Evolutionary conservation across 2,329 filamentous ascomycete species (phyloP).

Genomic region (Fusarium tanahbumbuense): DNA sequence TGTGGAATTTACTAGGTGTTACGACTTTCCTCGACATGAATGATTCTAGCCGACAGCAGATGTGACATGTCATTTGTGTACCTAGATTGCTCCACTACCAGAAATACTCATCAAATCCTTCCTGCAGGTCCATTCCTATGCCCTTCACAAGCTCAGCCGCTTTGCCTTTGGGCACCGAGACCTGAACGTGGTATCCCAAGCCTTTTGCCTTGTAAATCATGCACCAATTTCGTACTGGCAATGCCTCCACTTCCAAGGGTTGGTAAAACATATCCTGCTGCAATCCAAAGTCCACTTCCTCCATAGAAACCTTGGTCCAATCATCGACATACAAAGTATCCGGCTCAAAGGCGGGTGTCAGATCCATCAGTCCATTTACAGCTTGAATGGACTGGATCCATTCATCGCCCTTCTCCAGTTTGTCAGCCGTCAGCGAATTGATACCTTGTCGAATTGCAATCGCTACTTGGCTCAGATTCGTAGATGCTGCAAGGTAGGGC

Average conservation of each 20-base stretch:
- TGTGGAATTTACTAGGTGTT: not conserved
- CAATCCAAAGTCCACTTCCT: not conserved
- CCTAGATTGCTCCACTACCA: not conserved
- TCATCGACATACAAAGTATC: constrained; percentile 1
- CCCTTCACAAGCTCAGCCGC: not conserved
- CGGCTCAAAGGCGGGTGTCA: not conserved
- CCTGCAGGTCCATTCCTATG: not conserved
- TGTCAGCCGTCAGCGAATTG: not conserved
- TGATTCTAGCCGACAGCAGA: not conserved
- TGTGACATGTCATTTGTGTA: not conserved
- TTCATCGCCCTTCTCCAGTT: not conserved
- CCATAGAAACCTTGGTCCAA: not conserved
- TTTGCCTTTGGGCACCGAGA: not conserved
- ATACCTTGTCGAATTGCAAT: not conserved
- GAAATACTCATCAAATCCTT: not conserved
- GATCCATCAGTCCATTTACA: not conserved
- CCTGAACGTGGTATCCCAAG: not conserved
- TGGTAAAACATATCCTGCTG: not conserved
- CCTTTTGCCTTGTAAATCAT: not conserved
- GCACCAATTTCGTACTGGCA: not conserved
- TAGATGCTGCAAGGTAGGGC: not conserved
- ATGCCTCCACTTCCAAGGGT: not conserved
- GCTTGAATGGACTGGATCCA: not conserved
- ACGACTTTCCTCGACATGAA: not conserved
- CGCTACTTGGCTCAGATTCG: not conserved